Conservation (phyloP, 306 rosid species). For the Neltuma alba region DNA sequence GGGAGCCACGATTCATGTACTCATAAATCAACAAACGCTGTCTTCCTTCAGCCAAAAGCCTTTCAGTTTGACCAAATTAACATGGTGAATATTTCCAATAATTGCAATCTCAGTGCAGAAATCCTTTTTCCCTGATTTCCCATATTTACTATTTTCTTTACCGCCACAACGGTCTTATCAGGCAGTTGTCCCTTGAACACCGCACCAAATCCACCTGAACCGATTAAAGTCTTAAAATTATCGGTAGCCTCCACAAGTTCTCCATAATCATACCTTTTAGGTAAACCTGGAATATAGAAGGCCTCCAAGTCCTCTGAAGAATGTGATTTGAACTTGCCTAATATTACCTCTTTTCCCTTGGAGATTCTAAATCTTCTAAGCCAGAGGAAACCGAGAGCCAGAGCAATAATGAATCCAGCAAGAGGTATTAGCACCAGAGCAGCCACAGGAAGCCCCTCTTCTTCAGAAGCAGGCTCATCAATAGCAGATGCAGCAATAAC, state of each 20-base stretch:
- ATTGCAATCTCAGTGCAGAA: slow-evolving; percentile 91
- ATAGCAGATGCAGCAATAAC: slow-evolving; percentile 29
- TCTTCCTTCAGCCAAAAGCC: slow-evolving; percentile 87
- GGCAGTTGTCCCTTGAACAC: slow-evolving; percentile 80
- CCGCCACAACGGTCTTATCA: slow-evolving; percentile 79
- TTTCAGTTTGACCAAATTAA: slow-evolving; percentile 76
- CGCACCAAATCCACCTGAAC: slow-evolving; percentile 85
- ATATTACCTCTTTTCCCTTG: slow-evolving; percentile 40
- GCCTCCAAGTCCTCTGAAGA: slow-evolving; percentile 67
- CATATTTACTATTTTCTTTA: slow-evolving; percentile 77
- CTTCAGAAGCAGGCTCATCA: slow-evolving; percentile 22
- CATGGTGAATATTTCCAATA: slow-evolving; percentile 85
- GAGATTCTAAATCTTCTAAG: slow-evolving; percentile 55
- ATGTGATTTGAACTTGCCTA: slow-evolving; percentile 52
- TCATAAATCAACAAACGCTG: slow-evolving; percentile 79
- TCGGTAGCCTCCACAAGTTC: slow-evolving; percentile 81
- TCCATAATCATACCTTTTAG: slow-evolving; percentile 70
- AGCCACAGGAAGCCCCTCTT: slow-evolving; percentile 51
- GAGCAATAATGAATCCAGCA: slow-evolving; percentile 51
- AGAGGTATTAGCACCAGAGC: slow-evolving; percentile 70
- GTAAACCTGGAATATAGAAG: slow-evolving; percentile 89
- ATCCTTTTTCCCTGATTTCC: slow-evolving; percentile 87
- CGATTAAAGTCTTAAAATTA: slow-evolving; percentile 71
- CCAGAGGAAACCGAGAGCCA: slow-evolving; percentile 54
- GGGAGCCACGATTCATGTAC: slow-evolving; percentile 90